A percentile compares a stretch with the other conserved stretches of the same genome.
Evolutionary conservation across 441 rosid genomes (phyloP).

Genomic region (Erodium moschatum): DNA sequence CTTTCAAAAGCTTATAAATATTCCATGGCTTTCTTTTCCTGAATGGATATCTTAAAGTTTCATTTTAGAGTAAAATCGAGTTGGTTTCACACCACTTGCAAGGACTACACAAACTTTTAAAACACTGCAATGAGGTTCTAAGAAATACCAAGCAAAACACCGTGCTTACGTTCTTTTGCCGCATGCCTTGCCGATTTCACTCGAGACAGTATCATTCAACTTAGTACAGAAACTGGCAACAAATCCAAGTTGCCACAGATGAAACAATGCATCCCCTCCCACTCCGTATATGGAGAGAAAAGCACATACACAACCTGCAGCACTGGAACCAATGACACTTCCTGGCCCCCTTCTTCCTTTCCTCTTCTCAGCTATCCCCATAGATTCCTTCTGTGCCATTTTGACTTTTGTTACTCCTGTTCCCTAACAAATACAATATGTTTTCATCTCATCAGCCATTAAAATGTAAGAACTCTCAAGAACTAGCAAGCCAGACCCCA

Average conservation of each 20-base stretch:
- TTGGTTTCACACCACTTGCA: neutral
- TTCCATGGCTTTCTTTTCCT: neutral
- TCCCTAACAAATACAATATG: conserved; percentile 41
- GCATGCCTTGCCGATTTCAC: conserved; percentile 91
- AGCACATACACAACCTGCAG: conserved; percentile 85
- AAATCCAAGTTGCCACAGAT: conserved; percentile 72
- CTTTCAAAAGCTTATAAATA: neutral
- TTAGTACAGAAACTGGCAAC: conserved; percentile 92
- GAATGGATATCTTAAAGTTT: neutral
- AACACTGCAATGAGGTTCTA: neutral
- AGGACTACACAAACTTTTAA: neutral
- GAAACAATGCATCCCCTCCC: conserved; percentile 51
- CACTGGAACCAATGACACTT: conserved; percentile 92
- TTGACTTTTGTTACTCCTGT: conserved; percentile 89
- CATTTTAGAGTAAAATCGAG: too few relatives aligned
- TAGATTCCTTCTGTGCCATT: conserved; percentile 92
- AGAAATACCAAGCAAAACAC: neutral
- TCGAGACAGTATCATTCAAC: conserved; percentile 79
- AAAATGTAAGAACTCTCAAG: too few relatives aligned
- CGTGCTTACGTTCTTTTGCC: conserved; percentile 83
- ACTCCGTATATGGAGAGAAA: conserved; percentile 53
- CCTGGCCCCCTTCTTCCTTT: conserved; percentile 91
- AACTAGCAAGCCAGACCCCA: too few relatives aligned
- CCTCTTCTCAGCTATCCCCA: conserved; percentile 84
- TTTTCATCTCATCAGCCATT: too few relatives aligned